A percentile compares a stretch with the other conserved stretches of the same genome.
phyloP scores from a whole-genome alignment of 768 basidiomycete genomes.

The Hydnum rufescens region DNA sequence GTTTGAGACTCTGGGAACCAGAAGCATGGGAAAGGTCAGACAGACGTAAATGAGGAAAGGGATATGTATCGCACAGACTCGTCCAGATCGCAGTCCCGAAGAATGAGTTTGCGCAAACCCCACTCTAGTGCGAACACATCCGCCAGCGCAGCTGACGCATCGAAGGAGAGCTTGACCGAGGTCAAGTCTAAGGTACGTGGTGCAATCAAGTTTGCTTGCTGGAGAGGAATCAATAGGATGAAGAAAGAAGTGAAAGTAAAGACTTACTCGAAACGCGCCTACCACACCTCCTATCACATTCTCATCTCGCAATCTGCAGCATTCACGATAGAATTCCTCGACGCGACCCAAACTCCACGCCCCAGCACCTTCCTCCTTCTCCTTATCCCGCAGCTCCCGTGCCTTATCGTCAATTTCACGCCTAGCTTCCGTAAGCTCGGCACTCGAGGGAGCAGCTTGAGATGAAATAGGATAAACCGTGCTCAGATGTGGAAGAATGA shows the following conservation, averaged over 20 bases:
- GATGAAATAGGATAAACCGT: slow-evolving; percentile 84
- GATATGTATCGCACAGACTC: slow-evolving; percentile 37
- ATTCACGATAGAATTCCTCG: slow-evolving; percentile 71
- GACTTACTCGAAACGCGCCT: slow-evolving; percentile 46
- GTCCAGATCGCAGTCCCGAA: slow-evolving; percentile 76
- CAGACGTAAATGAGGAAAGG: not conserved
- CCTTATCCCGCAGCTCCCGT: slow-evolving; percentile 33
- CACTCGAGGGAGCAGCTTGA: slow-evolving; percentile 62
- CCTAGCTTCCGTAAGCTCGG: slow-evolving; percentile 63
- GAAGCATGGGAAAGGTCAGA: not conserved
- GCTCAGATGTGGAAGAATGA: slow-evolving; percentile 69
- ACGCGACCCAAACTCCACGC: slow-evolving; percentile 82
- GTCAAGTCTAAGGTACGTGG: slow-evolving; percentile 68
- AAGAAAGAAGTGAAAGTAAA: slow-evolving; percentile 1
- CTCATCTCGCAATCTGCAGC: slow-evolving; percentile 62
- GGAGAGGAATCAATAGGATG: slow-evolving; percentile 4
- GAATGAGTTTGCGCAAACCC: slow-evolving; percentile 68
- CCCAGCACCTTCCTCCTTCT: slow-evolving; percentile 24
- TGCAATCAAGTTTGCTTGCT: slow-evolving; percentile 33
- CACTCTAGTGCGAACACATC: slow-evolving; percentile 88
- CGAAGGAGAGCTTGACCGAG: slow-evolving; percentile 48
- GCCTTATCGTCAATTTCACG: slow-evolving; percentile 60
- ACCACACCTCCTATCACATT: slow-evolving; percentile 41
- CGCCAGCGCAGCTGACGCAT: slow-evolving; percentile 60
- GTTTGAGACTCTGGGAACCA: slow-evolving; percentile 51